Percentiles rank a stretch among this genome's conserved stretches.
These are phyloP conservation scores for Penicillium sp. DNA, from an alignment of 2,329 filamentous ascomycete species.

Conservation along the genomic window DNA sequence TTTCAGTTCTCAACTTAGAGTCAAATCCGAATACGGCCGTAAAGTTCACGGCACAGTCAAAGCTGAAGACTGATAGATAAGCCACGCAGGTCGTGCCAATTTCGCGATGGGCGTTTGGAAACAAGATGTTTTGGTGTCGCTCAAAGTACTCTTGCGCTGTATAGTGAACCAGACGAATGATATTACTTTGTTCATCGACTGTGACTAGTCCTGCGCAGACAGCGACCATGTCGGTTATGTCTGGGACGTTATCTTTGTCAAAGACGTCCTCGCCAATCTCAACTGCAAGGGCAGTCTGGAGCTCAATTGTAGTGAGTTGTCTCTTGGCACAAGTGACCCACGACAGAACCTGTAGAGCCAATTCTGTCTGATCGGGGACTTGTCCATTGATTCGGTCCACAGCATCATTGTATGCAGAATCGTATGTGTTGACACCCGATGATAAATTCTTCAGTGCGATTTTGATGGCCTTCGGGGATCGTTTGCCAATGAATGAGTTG, in stretches of 20 bases:
- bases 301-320: neutral
- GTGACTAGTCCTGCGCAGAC: slow-evolving; percentile 1
- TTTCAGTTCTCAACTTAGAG: neutral
- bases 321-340: neutral
- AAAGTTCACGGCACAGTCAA: neutral
- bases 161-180: neutral
- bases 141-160: slow-evolving; percentile 1
- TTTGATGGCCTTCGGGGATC: neutral
- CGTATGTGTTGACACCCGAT: neutral
- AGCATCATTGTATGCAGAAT: neutral
- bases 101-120: neutral
- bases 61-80: neutral
- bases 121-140: neutral
- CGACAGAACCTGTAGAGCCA: neutral
- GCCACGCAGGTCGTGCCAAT: neutral
- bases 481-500: neutral
- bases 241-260: neutral
- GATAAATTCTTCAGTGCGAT: neutral
- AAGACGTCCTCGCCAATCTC: neutral
- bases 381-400: neutral
- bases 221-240: neutral
- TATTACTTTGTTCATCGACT: neutral
- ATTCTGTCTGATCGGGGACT: neutral
- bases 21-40: neutral
- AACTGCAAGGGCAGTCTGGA: neutral